Conservation (phyloP, 2,329 filamentous ascomycete species). For the Huntiella abstrusa region DNA sequence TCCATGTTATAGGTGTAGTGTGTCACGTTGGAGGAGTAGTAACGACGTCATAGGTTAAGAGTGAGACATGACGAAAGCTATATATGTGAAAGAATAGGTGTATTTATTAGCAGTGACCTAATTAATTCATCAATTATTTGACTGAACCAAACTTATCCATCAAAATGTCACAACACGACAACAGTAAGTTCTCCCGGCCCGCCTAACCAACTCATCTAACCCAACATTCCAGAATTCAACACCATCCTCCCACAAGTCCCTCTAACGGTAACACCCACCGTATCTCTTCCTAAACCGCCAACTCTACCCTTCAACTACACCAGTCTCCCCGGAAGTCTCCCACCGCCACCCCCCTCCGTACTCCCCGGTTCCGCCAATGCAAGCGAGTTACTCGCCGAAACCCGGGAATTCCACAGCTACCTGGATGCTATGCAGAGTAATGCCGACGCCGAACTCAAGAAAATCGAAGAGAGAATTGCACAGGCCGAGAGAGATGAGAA, state of each 20-base stretch:
- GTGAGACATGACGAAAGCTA: not conserved
- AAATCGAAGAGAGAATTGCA: constrained; percentile 48
- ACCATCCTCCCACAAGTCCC: constrained; percentile 82
- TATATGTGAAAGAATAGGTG: too few species aligned
- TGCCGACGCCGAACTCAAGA: constrained; percentile 45
- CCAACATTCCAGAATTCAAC: constrained; percentile 42
- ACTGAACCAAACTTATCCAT: not conserved
- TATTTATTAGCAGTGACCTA: too few species aligned
- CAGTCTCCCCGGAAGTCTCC: constrained; percentile 65
- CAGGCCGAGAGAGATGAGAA: constrained; percentile 60
- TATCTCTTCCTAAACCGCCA: constrained; percentile 72
- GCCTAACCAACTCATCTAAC: not conserved
- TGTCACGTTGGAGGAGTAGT: not conserved
- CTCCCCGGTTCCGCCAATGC: constrained; percentile 63
- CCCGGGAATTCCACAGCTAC: constrained; percentile 58
- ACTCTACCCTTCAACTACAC: constrained; percentile 95
- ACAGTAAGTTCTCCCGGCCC: constrained; percentile 16
- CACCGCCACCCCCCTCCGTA: constrained; percentile 32
- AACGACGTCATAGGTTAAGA: constrained; percentile 7
- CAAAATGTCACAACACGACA: constrained; percentile 12
- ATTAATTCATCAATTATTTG: too few species aligned
- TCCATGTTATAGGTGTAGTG: constrained; percentile 11
- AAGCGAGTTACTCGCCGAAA: constrained; percentile 67
- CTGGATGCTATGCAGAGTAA: constrained; percentile 49
- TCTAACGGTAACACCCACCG: constrained; percentile 83